A percentile compares a stretch with the other conserved stretches of the same genome.
Evolutionary conservation across 345 rosid genomes (phyloP).

Genomic region (Linum usitatissimum): DNA sequence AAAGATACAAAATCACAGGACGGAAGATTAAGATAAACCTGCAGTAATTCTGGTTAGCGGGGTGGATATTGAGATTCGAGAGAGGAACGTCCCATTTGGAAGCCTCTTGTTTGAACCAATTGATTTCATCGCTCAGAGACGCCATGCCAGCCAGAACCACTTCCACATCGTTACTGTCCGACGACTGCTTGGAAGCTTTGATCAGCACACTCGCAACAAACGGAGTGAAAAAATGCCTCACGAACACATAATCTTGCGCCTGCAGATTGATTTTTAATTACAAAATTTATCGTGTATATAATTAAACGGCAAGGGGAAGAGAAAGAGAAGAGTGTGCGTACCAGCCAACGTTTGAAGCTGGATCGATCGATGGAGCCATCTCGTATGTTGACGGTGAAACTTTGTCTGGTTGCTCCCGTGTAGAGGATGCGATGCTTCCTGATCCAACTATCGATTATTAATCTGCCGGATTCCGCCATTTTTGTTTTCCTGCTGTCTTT

Average conservation of each 20-base stretch:
- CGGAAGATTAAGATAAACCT: conserved; percentile 22
- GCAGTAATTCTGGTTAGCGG: conserved; percentile 49
- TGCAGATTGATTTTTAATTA: conserved; percentile 18
- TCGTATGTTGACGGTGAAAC: conserved; percentile 52
- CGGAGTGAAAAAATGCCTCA: conserved; percentile 50
- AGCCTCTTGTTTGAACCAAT: conserved; percentile 73
- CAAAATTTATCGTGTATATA: not conserved
- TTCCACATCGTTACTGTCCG: conserved; percentile 49
- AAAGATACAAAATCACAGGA: too few species aligned
- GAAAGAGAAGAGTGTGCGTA: too few species aligned
- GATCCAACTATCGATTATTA: conserved; percentile 48
- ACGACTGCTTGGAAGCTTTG: conserved; percentile 55
- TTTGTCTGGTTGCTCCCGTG: conserved; percentile 58
- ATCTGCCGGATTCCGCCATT: conserved; percentile 22
- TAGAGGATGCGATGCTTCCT: conserved; percentile 47
- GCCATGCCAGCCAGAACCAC: conserved; percentile 54
- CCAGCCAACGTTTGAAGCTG: conserved; percentile 79
- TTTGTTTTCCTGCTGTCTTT: conserved; percentile 11
- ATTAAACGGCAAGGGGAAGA: not conserved
- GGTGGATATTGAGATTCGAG: conserved; percentile 37
- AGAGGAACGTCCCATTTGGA: conserved; percentile 57
- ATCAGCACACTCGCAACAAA: conserved; percentile 57
- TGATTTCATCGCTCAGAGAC: conserved; percentile 54
- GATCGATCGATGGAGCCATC: conserved; percentile 61
- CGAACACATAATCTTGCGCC: conserved; percentile 83